A percentile compares a stretch with the other conserved stretches of the same genome.
These are phyloP conservation scores for Amesomyces nigricolor DNA, from an alignment of 2,329 filamentous ascomycete genomes.

Conservation along the genomic window DNA sequence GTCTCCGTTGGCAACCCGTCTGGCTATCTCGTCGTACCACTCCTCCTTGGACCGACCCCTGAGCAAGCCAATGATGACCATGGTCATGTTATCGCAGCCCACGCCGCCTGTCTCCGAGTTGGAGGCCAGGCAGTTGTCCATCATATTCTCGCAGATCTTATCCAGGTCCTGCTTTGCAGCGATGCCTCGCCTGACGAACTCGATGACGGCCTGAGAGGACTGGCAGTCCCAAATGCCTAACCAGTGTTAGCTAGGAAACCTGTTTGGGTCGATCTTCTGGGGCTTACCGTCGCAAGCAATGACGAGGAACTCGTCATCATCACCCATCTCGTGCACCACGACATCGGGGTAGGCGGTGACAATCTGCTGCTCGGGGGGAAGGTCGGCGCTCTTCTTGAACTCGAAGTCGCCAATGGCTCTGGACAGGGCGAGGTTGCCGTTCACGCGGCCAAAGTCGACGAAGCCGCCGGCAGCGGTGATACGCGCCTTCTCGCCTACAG, in stretches of 20 bases:
- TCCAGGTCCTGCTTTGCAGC: conserved; percentile 92
- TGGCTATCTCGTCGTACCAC: conserved; percentile 95
- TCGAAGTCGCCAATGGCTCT: conserved; percentile 98
- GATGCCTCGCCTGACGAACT: conserved; percentile 94
- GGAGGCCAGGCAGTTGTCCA: conserved; percentile 98
- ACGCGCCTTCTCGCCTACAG: conserved; percentile 81
- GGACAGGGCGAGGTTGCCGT: conserved; percentile 93
- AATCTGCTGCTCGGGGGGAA: conserved; percentile 97
- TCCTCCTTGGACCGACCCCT: conserved; percentile 91
- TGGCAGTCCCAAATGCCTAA: conserved; percentile 99
- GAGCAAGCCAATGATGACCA: conserved; percentile 83
- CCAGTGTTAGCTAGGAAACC: neutral
- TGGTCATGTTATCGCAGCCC: conserved; percentile 99
- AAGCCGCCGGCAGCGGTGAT: conserved; percentile 95
- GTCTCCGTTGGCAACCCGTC: conserved; percentile 91
- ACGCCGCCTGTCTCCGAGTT: conserved; percentile 98
- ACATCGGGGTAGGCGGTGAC: conserved; percentile 97
- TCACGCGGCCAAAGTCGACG: conserved; percentile 96
- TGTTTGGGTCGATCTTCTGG: no score
- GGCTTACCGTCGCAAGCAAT: conserved; percentile 83
- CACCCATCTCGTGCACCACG: conserved; percentile 78
- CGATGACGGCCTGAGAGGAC: conserved; percentile 92
- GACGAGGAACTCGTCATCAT: conserved; percentile 93
- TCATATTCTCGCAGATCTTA: conserved; percentile 99
- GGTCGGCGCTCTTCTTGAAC: conserved; percentile 98